Percentiles rank a stretch among this genome's conserved stretches.
phyloP scores from a whole-genome alignment of 73 alveolate species.

The Blepharisma stoltei region DNA sequence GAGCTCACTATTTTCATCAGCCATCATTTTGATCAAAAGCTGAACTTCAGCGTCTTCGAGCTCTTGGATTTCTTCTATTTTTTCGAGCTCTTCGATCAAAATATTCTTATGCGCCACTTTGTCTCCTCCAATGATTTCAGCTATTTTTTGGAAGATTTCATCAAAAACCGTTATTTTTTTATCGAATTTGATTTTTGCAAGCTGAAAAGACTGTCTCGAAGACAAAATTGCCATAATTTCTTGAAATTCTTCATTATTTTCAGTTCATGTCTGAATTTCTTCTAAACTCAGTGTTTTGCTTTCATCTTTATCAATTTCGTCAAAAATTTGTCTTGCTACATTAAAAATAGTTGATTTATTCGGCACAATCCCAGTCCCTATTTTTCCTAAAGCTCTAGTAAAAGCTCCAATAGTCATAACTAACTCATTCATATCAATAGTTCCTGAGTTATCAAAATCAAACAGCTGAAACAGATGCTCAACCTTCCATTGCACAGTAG shows the following conservation, averaged over 20 bases:
- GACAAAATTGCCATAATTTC: slow-evolving; percentile 29
- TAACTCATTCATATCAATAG: slow-evolving; percentile 4
- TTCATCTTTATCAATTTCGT: not conserved
- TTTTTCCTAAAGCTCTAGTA: not conserved
- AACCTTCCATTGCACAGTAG: not conserved
- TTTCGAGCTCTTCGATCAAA: no score
- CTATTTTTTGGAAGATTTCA: no score
- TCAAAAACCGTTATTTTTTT: not conserved
- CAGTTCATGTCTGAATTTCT: slow-evolving; percentile 1
- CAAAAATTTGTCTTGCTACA: not conserved
- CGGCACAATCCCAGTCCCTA: slow-evolving; percentile 4
- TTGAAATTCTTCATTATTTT: slow-evolving; percentile 22
- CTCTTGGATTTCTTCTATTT: no score
- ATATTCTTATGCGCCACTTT: no score
- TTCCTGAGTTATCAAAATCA: slow-evolving; percentile 23
- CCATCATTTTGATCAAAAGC: no score
- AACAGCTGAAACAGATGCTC: not conserved
- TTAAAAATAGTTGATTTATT: not conserved
- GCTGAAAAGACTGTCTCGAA: not conserved
- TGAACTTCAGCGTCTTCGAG: no score
- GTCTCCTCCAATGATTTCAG: no score
- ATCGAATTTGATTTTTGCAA: not conserved
- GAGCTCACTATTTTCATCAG: no score
- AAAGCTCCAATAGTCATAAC: not conserved
- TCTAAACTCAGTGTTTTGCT: not conserved